phyloP scores from a whole-genome alignment of 257 asterid genomes.

The Nicotiana tabacum region DNA sequence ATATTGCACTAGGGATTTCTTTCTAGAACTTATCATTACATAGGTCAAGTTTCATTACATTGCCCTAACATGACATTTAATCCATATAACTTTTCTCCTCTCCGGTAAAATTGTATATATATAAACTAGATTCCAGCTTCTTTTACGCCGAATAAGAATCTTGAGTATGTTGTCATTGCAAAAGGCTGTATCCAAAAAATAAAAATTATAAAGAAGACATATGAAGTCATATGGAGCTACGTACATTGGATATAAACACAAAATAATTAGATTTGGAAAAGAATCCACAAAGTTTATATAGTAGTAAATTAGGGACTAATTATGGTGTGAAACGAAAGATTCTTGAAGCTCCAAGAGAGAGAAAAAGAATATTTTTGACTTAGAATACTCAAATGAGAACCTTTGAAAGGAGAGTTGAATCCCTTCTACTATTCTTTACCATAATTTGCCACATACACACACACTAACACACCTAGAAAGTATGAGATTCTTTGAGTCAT shows the following conservation, averaged over 20 bases:
- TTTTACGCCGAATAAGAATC: neutral
- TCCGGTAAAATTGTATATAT: neutral
- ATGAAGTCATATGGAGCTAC: neutral
- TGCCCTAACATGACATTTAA: neutral
- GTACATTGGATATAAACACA: neutral
- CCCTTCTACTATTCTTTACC: constrained; percentile 23
- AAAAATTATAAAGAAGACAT: neutral
- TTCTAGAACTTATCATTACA: neutral
- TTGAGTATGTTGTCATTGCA: neutral
- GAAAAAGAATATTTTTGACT: constrained; percentile 10
- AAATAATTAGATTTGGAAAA: neutral
- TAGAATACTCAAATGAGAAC: constrained; percentile 27
- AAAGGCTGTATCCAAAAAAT: neutral
- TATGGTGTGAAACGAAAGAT: constrained; percentile 8
- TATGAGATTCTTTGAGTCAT: constrained; percentile 39
- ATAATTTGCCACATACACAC: constrained; percentile 10
- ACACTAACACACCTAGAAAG: constrained; percentile 14
- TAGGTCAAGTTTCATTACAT: neutral
- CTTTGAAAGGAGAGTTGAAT: constrained; percentile 18
- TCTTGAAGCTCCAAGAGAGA: constrained; percentile 7
- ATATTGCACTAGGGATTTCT: neutral
- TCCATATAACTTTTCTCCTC: neutral
- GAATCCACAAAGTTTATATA: neutral
- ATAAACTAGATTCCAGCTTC: neutral
- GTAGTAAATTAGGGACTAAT: neutral